Conservation (phyloP, 2,329 filamentous ascomycete genomes). For the Cadophora gregata region DNA sequence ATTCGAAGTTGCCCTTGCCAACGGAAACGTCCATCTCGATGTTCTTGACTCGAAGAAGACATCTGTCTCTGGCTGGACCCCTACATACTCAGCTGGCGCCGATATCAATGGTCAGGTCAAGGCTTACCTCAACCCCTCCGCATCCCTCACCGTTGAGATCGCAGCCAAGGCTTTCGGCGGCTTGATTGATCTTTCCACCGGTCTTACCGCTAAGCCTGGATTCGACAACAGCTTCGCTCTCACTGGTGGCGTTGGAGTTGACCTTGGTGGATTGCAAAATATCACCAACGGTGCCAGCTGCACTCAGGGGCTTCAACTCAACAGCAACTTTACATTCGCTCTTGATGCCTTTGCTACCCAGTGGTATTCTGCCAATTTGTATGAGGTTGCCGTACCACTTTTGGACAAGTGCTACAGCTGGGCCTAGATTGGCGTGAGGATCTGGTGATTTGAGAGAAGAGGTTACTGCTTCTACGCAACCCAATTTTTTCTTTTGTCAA, state of each 20-base stretch:
- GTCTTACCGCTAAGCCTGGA: conserved; percentile 47
- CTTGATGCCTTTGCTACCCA: conserved; percentile 42
- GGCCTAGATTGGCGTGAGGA: conserved; percentile 18
- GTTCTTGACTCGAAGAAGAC: conserved; percentile 44
- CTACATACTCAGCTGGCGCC: conserved; percentile 45
- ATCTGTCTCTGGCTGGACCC: conserved; percentile 46
- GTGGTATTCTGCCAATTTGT: conserved; percentile 38
- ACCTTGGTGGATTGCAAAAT: conserved; percentile 31
- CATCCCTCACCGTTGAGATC: conserved; percentile 49
- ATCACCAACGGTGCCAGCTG: conserved; percentile 36
- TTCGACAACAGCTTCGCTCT: conserved; percentile 48
- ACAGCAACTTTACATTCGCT: conserved; percentile 41
- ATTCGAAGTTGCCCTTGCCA: conserved; percentile 44
- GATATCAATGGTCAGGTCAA: conserved; percentile 45
- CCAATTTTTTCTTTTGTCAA: background rate
- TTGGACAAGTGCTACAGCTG: conserved; percentile 41
- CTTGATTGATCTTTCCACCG: conserved; percentile 47
- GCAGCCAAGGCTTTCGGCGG: conserved; percentile 47
- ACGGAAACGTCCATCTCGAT: conserved; percentile 50
- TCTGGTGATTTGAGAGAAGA: conserved; percentile 1
- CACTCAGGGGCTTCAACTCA: conserved; percentile 37
- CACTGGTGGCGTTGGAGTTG: conserved; percentile 39
- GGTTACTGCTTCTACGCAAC: background rate
- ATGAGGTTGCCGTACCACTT: conserved; percentile 39
- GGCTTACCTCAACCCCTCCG: conserved; percentile 45